Evolutionary conservation across 768 basidiomycete species (phyloP).

Genomic region (Rhizopogon vinicolor): DNA sequence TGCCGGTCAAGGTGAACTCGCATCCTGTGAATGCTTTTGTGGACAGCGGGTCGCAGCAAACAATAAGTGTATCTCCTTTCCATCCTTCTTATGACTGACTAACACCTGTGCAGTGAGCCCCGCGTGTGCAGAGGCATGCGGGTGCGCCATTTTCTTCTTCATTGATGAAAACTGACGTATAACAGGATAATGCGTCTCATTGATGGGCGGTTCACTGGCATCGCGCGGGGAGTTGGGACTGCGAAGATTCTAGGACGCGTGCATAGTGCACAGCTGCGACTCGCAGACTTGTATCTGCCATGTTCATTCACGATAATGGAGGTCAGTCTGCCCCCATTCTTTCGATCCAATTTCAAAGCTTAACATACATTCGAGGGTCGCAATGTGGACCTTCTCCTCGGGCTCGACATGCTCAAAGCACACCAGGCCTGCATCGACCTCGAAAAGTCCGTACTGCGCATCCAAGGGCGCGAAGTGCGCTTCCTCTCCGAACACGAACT

Average conservation of each 20-base stretch:
- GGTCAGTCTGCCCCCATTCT: constrained; percentile 34
- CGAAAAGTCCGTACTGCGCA: constrained; percentile 83
- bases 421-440: constrained; percentile 97
- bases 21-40: constrained; percentile 93
- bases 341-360: background rate
- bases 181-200: constrained; percentile 87
- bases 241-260: constrained; percentile 92
- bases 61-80: constrained; percentile 69
- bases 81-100: background rate
- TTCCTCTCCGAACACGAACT: constrained; percentile 96
- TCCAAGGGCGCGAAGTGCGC: constrained; percentile 81
- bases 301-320: constrained; percentile 97
- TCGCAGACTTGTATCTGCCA: constrained; percentile 78
- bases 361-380: constrained; percentile 52
- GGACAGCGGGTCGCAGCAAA: constrained; percentile 95
- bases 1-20: constrained; percentile 90
- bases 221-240: constrained; percentile 92
- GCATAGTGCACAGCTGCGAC: constrained; percentile 88
- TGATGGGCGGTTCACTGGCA: constrained; percentile 82
- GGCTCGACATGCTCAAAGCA: constrained; percentile 98
- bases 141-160: constrained; percentile 41
- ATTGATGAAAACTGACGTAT: constrained; percentile 2
- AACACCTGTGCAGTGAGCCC: constrained; percentile 66
- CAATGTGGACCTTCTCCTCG: constrained; percentile 92
- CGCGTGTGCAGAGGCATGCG: constrained; percentile 86